Evolutionary conservation across 768 basidiomycete genomes (phyloP).

Genomic region (Mycena polygramma): DNA sequence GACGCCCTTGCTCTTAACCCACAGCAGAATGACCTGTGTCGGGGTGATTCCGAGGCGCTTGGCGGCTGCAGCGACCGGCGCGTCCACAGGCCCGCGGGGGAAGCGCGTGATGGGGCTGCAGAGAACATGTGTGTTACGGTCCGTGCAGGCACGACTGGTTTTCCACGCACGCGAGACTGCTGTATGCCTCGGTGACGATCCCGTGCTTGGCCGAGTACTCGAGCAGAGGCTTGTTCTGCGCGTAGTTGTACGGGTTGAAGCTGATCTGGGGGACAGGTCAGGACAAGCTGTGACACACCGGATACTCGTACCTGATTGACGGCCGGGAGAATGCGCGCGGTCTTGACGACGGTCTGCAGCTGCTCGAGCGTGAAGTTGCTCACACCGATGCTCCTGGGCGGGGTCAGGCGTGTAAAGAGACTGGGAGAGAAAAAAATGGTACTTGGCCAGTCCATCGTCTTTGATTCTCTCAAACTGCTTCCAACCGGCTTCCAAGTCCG

Average conservation of each 20-base stretch:
- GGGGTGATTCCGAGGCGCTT: constrained; percentile 68
- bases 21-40: constrained; percentile 76
- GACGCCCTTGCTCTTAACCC: constrained; percentile 76
- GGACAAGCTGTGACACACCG: background rate
- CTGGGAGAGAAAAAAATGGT: too few species aligned
- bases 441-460: constrained; percentile 60
- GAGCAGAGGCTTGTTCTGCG: constrained; percentile 59
- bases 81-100: constrained; percentile 77
- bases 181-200: constrained; percentile 70
- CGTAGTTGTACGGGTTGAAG: constrained; percentile 72
- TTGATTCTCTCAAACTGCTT: constrained; percentile 52
- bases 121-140: constrained; percentile 3
- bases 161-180: constrained; percentile 60
- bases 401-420: constrained; percentile 6
- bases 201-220: constrained; percentile 62
- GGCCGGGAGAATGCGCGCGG: constrained; percentile 69
- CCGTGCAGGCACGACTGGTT: background rate
- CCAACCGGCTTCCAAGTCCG: constrained; percentile 62
- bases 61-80: constrained; percentile 65
- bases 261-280: constrained; percentile 53
- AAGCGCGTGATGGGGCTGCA: constrained; percentile 68
- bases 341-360: constrained; percentile 66
- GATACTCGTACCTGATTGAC: constrained; percentile 74
- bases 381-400: constrained; percentile 75
- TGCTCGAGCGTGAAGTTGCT: constrained; percentile 73